Percentiles rank a stretch among this genome's conserved stretches.
These are phyloP conservation scores for Cyclotella choctawhatcheeana DNA, from an alignment of 108 stramenopile genomes.

Conservation along the genomic window DNA sequence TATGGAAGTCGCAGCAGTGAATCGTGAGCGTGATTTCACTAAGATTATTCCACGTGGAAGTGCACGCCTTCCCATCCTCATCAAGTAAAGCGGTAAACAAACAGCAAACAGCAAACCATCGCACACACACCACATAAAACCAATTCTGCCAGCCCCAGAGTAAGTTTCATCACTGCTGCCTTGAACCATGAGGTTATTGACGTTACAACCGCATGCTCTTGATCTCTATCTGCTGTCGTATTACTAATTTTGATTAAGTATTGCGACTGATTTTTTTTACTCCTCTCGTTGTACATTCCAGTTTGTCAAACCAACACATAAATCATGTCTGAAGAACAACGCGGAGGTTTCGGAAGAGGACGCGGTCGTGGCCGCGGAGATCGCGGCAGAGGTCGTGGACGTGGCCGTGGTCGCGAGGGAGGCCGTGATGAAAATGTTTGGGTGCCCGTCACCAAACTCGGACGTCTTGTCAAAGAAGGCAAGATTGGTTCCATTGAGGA, in stretches of 20 bases:
- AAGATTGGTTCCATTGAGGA: slow-evolving; percentile 99
- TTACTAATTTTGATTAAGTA: no score
- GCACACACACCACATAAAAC: slow-evolving; percentile 5
- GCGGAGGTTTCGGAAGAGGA: slow-evolving; percentile 77
- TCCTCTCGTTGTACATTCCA: neutral
- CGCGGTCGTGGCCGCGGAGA: slow-evolving; percentile 72
- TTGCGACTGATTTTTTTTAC: neutral
- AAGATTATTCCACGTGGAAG: neutral
- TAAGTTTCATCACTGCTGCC: neutral
- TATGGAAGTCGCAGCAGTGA: no score
- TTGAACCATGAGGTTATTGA: neutral
- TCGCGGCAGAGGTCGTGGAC: slow-evolving; percentile 72
- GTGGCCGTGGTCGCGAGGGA: slow-evolving; percentile 92
- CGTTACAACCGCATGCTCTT: no score
- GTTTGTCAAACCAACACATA: slow-evolving; percentile 1
- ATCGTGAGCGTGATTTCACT: no score
- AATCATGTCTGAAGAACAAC: slow-evolving; percentile 63
- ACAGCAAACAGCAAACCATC: no score
- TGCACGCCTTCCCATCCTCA: no score
- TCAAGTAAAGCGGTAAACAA: no score
- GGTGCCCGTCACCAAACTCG: slow-evolving; percentile 99
- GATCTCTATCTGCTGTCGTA: no score
- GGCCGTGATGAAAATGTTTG: slow-evolving; percentile 94
- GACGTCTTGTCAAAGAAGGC: slow-evolving; percentile 99
- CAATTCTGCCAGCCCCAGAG: slow-evolving; percentile 55